Conservation (phyloP, 495 filamentous ascomycete genomes). For the Haplographium delicatum region DNA sequence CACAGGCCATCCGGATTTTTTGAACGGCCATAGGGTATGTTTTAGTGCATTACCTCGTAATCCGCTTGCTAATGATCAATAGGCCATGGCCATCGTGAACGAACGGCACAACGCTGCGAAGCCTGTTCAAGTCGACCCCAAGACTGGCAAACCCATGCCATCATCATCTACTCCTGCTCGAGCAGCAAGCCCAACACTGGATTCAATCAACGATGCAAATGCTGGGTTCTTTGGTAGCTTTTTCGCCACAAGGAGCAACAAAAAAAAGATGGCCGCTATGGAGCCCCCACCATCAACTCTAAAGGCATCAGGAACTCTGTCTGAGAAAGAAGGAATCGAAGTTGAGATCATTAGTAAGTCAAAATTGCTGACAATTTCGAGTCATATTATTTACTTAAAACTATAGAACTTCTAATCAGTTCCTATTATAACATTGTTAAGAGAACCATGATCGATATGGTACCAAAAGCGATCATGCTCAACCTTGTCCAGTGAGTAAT, state of each 20-base stretch:
- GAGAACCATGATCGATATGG: conserved; percentile 99
- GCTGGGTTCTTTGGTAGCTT: conserved; percentile 88
- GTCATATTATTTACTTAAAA: conserved; percentile 24
- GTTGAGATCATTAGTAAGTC: conserved; percentile 98
- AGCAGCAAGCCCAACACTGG: conserved; percentile 62
- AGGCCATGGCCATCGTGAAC: conserved; percentile 97
- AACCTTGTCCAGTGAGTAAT: conserved; percentile 75
- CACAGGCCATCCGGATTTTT: conserved; percentile 96
- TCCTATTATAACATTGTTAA: conserved; percentile 98
- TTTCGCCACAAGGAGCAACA: conserved; percentile 97
- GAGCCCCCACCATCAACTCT: conserved; percentile 87
- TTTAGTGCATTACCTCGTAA: conserved; percentile 33
- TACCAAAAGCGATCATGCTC: conserved; percentile 98
- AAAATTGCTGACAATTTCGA: conserved; percentile 8
- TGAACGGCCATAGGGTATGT: conserved; percentile 77
- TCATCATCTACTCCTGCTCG: conserved; percentile 50
- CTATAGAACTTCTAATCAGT: conserved; percentile 80
- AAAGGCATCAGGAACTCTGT: conserved; percentile 88
- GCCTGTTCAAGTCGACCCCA: conserved; percentile 96
- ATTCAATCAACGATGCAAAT: conserved; percentile 45
- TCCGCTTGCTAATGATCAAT: conserved; percentile 10
- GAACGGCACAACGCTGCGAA: conserved; percentile 75
- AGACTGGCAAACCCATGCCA: conserved; percentile 93
- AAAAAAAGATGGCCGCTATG: conserved; percentile 99
- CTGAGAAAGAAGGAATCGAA: conserved; percentile 87